Evolutionary conservation across 257 asterid genomes (phyloP).

Genomic region (Lycium ferocissimum): DNA sequence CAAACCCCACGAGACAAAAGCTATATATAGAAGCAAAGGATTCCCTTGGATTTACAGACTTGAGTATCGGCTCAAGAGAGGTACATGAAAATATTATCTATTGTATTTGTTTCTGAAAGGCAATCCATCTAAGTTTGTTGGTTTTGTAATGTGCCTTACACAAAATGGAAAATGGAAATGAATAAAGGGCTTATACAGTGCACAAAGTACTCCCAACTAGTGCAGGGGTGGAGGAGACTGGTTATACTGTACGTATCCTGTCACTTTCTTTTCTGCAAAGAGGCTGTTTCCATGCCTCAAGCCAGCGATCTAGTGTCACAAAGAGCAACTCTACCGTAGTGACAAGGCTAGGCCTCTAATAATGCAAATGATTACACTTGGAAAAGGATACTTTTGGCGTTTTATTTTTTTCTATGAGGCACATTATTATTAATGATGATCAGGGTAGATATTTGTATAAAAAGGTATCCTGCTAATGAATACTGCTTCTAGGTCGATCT

Average conservation of each 20-base stretch:
- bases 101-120: background rate
- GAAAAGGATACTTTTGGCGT: background rate
- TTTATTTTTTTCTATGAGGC: background rate
- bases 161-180: slow-evolving; percentile 14
- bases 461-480: slow-evolving; percentile 16
- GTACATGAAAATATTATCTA: slow-evolving; percentile 46
- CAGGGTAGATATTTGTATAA: background rate
- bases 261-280: background rate
- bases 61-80: slow-evolving; percentile 85
- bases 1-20: slow-evolving; percentile 77
- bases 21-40: slow-evolving; percentile 83
- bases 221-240: slow-evolving; percentile 1
- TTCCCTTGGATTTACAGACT: slow-evolving; percentile 82
- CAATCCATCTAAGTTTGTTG: slow-evolving; percentile 13
- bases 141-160: background rate
- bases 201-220: slow-evolving; percentile 1
- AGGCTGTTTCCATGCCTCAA: background rate
- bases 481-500: slow-evolving; percentile 76
- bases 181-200: background rate
- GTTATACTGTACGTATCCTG: background rate
- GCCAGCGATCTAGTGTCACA: background rate
- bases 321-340: background rate
- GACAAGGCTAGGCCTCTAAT: slow-evolving; percentile 8
- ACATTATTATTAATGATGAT: background rate
- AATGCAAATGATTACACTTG: background rate